Conservation (phyloP, 2,329 filamentous ascomycete genomes). For the Cercospora sojina region DNA sequence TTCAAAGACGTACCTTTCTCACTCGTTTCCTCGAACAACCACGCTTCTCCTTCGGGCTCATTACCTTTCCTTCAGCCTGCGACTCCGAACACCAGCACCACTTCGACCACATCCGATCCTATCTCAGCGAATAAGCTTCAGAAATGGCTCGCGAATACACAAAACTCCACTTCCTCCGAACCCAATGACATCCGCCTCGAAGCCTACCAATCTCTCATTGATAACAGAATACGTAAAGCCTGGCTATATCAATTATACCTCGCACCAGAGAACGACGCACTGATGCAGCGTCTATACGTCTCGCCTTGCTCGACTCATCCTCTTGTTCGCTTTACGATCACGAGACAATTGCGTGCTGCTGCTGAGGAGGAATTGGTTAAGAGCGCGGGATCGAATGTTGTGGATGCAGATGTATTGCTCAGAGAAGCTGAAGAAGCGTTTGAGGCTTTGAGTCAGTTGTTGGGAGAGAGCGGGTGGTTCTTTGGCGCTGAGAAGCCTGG, state of each 20-base stretch:
- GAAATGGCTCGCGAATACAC: constrained; percentile 58
- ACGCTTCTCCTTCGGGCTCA: constrained; percentile 85
- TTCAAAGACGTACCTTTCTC: constrained; percentile 69
- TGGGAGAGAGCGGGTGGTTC: constrained; percentile 62
- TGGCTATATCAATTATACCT: constrained; percentile 89
- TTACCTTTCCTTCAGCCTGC: constrained; percentile 79
- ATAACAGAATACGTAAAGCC: constrained; percentile 75
- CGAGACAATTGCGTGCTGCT: constrained; percentile 67
- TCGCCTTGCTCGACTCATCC: constrained; percentile 57
- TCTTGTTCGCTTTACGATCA: constrained; percentile 63
- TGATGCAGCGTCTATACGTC: constrained; percentile 73
- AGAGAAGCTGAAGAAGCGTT: constrained; percentile 63
- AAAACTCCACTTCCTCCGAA: not conserved
- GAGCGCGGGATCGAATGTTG: constrained; percentile 41
- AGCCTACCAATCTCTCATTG: constrained; percentile 75
- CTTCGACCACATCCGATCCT: constrained; percentile 41
- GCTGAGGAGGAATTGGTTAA: constrained; percentile 74
- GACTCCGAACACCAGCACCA: constrained; percentile 19
- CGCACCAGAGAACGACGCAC: constrained; percentile 62
- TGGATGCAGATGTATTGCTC: constrained; percentile 54
- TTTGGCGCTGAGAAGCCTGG: constrained; percentile 60
- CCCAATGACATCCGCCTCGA: constrained; percentile 49
- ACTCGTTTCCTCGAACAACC: constrained; percentile 76
- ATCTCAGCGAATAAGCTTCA: constrained; percentile 66
- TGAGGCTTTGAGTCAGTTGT: constrained; percentile 58